Evolutionary conservation across 192 early-diverging fungal genomes (phyloP), one percentile per base, ranked within the genome.

Genomic region (Entomortierella parvispora): DNA sequence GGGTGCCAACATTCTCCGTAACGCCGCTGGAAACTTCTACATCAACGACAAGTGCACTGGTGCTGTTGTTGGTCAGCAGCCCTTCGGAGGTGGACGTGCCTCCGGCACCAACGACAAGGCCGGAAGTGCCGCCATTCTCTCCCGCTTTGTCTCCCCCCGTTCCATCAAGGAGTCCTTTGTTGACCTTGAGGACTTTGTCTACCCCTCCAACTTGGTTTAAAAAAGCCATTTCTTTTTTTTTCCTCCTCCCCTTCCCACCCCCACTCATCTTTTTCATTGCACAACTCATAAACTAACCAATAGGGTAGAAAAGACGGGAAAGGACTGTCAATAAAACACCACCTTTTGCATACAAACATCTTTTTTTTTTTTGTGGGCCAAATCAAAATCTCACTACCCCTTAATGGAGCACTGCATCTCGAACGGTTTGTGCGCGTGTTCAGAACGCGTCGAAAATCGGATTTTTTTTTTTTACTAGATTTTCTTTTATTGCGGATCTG

Each of bases 101-200:
- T 96, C 94, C 15, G 97, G 97, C 49, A 99, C 97, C n/a, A 99
- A 99, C 78, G 97, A 99, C 77, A 99, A 99, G 88, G 96, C 95
- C n/a, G 97, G 97, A 52, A 86, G 87, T 85, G 88, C 88, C 31
- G 84, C 82, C 11, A 80, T 92, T 60, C 80, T 97, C 43, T 88
- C 93, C 59, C 91, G 97, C 68, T 99, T 96, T 80, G 87, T 96
- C 33, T 96, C 94, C 33, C 91, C 95, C 17, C 94, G 97, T 65
- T 90, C 95, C 8, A 93, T 97, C 87, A 99, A 99, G 89, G 97
- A 99, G 82, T 92, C 86, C 65, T 96, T 97, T 87, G 84, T 95
- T 31, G 91, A 93, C 7, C 85, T 97, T 58, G 85, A 89, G 20
- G 81, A 82, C n/a, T 94, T 90, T 62, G 34, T 65, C 31, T 99